Evolutionary conservation across 2,329 filamentous ascomycete species (phyloP).

Genomic region (Aureobasidium sp.): DNA sequence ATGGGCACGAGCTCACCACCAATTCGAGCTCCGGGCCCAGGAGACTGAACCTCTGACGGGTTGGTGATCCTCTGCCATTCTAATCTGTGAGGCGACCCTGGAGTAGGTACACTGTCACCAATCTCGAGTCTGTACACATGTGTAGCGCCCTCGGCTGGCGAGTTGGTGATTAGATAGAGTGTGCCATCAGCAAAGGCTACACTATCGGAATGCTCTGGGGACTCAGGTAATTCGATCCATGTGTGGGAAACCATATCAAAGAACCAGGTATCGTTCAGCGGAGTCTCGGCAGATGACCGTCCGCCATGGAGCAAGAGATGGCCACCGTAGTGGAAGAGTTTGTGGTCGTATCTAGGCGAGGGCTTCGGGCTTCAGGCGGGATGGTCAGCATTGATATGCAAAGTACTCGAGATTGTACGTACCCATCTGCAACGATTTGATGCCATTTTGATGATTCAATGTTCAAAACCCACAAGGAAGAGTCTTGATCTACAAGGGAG

Average conservation of each 20-base stretch:
- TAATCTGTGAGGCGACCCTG: background rate
- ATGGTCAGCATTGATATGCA: background rate
- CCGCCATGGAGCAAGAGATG: constrained; percentile 69
- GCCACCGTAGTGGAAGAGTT: constrained; percentile 54
- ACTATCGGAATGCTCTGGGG: constrained; percentile 24
- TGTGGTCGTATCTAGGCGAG: constrained; percentile 24
- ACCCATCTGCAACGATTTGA: background rate
- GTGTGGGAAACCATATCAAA: constrained; percentile 56
- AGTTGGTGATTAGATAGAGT: constrained; percentile 32
- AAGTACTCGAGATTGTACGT: background rate
- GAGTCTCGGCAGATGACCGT: constrained; percentile 57
- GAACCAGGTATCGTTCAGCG: constrained; percentile 65
- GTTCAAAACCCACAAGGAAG: constrained; percentile 34
- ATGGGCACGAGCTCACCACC: constrained; percentile 32
- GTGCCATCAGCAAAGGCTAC: constrained; percentile 28
- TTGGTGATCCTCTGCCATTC: constrained; percentile 33
- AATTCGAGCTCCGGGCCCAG: constrained; percentile 31
- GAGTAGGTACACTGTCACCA: constrained; percentile 16
- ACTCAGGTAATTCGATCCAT: constrained; percentile 54
- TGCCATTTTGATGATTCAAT: constrained; percentile 15
- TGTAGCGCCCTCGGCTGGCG: constrained; percentile 13
- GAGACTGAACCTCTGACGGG: constrained; percentile 33
- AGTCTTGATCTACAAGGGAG: constrained; percentile 26
- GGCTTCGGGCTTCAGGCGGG: constrained; percentile 19
- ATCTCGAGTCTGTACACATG: constrained; percentile 21